A percentile compares a stretch with the other conserved stretches of the same genome.
These are phyloP conservation scores for Cylindrodendrum hubeiense DNA, from an alignment of 2,329 filamentous ascomycete species.

Conservation along the genomic window DNA sequence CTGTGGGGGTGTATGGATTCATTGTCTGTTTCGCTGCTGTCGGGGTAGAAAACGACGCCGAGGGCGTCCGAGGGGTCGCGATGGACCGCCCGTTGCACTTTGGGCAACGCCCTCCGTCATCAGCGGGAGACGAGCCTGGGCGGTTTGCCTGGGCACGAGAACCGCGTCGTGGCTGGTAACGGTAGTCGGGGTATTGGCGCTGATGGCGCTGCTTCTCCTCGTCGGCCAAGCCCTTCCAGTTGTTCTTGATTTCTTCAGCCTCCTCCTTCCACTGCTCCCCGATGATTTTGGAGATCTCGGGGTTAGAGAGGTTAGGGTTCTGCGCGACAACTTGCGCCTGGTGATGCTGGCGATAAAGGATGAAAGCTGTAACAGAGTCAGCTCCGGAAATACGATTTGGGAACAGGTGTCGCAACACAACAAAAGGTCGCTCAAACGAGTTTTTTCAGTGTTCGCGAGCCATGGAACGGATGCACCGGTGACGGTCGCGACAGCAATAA, in stretches of 20 bases:
- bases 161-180: slow-evolving; percentile 87
- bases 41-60: slow-evolving; percentile 57
- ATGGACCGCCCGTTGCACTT: slow-evolving; percentile 80
- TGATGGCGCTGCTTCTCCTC: slow-evolving; percentile 93
- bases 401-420: neutral
- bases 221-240: slow-evolving; percentile 92
- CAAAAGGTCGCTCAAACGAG: neutral
- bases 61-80: slow-evolving; percentile 71
- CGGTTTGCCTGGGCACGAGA: slow-evolving; percentile 48
- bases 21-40: slow-evolving; percentile 45
- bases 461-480: neutral
- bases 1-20: slow-evolving; percentile 36
- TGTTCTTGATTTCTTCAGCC: slow-evolving; percentile 78
- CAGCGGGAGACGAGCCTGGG: slow-evolving; percentile 52
- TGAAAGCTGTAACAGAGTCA: slow-evolving; percentile 79
- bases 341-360: slow-evolving; percentile 94
- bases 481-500: neutral
- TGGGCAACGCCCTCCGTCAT: slow-evolving; percentile 70
- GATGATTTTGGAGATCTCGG: slow-evolving; percentile 97
- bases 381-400: slow-evolving; percentile 9
- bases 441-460: neutral
- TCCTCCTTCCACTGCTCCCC: slow-evolving; percentile 91
- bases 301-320: slow-evolving; percentile 92
- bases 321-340: slow-evolving; percentile 84
- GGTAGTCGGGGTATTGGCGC: slow-evolving; percentile 91